Evolutionary conservation across 2,329 filamentous ascomycete species (phyloP).

Genomic region (Fusarium papillatum): DNA sequence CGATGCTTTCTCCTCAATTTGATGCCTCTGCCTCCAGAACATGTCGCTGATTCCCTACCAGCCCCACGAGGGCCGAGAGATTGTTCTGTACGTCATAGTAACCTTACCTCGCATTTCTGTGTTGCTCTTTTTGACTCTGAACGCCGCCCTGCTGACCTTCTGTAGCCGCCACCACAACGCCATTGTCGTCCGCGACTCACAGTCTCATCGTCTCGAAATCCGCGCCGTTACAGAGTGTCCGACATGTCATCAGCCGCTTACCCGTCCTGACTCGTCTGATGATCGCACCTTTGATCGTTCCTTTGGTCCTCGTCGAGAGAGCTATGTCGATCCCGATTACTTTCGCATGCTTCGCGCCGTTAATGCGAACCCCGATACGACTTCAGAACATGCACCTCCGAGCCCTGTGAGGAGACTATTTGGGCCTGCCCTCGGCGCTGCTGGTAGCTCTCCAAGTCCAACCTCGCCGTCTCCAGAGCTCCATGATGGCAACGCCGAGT

Average conservation of each 20-base stretch:
- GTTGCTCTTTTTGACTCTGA: background rate
- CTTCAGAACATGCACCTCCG: conserved; percentile 58
- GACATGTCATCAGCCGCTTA: conserved; percentile 85
- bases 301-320: conserved; percentile 60
- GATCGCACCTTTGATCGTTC: conserved; percentile 64
- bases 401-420: conserved; percentile 69
- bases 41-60: conserved; percentile 84
- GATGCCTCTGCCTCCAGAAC: conserved; percentile 34
- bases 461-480: conserved; percentile 36
- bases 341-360: conserved; percentile 88
- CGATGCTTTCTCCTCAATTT: conserved; percentile 34
- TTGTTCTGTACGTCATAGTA: conserved; percentile 78
- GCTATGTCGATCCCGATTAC: conserved; percentile 92
- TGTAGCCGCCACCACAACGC: conserved; percentile 94
- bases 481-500: conserved; percentile 56
- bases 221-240: conserved; percentile 86
- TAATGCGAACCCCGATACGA: conserved; percentile 57
- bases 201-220: conserved; percentile 88
- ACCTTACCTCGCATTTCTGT: conserved; percentile 2
- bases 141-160: conserved; percentile 4
- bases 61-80: conserved; percentile 79
- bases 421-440: conserved; percentile 55
- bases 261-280: conserved; percentile 57
- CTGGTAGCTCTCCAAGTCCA: conserved; percentile 19
- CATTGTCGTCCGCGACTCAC: conserved; percentile 90